Base-by-base conservation (phyloP, 2,329 filamentous ascomycete species). In the Neonectria coccinea region DNA sequence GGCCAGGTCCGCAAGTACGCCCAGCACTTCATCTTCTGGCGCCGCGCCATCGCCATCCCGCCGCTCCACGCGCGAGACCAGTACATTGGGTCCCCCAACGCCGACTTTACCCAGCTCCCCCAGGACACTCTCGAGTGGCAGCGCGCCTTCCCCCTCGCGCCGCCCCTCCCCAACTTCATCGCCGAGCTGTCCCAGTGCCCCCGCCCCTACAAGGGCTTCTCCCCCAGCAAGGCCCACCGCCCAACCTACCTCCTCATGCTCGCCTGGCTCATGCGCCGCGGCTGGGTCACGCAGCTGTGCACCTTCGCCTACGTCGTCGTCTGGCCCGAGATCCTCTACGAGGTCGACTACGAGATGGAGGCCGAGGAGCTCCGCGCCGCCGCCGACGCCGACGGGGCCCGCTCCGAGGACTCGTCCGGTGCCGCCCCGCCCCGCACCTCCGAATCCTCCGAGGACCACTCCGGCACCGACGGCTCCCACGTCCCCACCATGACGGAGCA, bases 21-120 rank as follows among this genome's bases (percentile, higher is more conserved):
- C 10, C 92, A 93, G 62, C 96, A 98, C 80, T 91, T 99, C 67
- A 94, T 98, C 66, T 97, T 97, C 80, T 98, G 95, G 94, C 90
- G 96, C 25, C 91, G 94, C 62, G 96, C 95, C 51, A 92, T 97
- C 65, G 91, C 95, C 16, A 95, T 98, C 44, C 92, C 93, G 5
- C 96, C 96, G 0, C 86, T 99, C 6, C 94, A 97, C 74, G 91
- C 92, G 47, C 88, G 94, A 52, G 94, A 98, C 76, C 91, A 91
- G 11, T 99, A 98, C 78, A 91, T 98, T 36, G 88, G 97, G 29
- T 97, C 93, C 2, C 94, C 95, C 0, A 97, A 97, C 76, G 94
- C 93, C 66, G 91, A 97, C 73, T 86, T 94, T 72, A 83, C 86
- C 56, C 88, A 89, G 51, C 85, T 98, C 1, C 85, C 89, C 22